Evolutionary conservation across 305 asterid genomes (phyloP).

Genomic region (Caryopteris hybrid): DNA sequence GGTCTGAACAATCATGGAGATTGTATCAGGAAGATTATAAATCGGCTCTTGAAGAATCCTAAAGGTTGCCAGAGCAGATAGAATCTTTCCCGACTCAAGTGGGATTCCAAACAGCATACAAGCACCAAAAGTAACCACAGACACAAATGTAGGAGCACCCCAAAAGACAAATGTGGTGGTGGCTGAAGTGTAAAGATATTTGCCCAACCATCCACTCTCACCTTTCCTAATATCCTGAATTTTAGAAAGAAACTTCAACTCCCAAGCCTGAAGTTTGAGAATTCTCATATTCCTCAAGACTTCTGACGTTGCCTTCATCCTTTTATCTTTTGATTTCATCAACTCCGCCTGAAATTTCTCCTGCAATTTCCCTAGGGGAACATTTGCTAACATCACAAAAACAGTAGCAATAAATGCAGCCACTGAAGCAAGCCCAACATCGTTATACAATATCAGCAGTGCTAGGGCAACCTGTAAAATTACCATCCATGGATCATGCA

Average conservation of each 20-base stretch:
- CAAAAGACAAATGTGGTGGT: constrained; percentile 47
- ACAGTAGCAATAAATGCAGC: constrained; percentile 51
- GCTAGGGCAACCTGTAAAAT: constrained; percentile 53
- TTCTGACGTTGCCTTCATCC: constrained; percentile 90
- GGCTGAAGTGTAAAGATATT: constrained; percentile 45
- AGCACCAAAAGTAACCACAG: constrained; percentile 64
- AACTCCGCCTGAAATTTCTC: constrained; percentile 62
- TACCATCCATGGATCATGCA: constrained; percentile 79
- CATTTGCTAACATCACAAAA: constrained; percentile 60
- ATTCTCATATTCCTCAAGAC: constrained; percentile 84
- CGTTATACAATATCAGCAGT: constrained; percentile 46
- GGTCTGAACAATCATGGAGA: constrained; percentile 72
- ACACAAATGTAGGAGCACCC: constrained; percentile 73
- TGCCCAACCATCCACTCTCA: constrained; percentile 72
- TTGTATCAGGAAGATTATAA: constrained; percentile 67
- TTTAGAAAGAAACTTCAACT: constrained; percentile 64
- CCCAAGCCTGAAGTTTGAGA: constrained; percentile 94
- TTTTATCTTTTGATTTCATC: constrained; percentile 72
- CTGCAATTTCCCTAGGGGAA: constrained; percentile 61
- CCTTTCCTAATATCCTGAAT: constrained; percentile 46
- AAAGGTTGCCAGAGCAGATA: constrained; percentile 85
- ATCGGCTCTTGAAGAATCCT: constrained; percentile 79
- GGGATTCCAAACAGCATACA: constrained; percentile 71
- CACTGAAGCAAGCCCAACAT: constrained; percentile 68
- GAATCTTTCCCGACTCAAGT: constrained; percentile 76